Evolutionary conservation across 2,329 filamentous ascomycete genomes (phyloP).

Genomic region (Talaromyces sp.): DNA sequence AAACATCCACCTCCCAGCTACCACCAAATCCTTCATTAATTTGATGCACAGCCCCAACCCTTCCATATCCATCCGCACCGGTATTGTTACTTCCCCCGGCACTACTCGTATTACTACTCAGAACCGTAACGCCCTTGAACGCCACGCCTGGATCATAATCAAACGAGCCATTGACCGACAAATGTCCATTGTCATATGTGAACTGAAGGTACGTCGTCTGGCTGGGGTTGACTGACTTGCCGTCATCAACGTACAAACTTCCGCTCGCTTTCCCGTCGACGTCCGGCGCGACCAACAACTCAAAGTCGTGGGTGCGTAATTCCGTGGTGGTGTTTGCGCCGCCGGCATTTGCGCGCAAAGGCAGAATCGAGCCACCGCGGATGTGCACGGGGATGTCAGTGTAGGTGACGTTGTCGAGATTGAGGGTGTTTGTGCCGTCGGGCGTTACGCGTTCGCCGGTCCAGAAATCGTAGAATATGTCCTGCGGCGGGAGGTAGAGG

Average conservation of each 20-base stretch:
- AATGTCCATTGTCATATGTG: conserved; percentile 51
- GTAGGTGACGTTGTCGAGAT: conserved; percentile 44
- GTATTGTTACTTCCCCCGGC: background rate
- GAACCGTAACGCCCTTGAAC: conserved; percentile 33
- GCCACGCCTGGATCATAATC: conserved; percentile 26
- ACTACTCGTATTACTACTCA: conserved; percentile 41
- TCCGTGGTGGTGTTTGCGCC: conserved; percentile 59
- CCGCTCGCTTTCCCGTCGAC: conserved; percentile 61
- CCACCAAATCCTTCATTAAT: conserved; percentile 4
- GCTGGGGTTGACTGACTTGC: conserved; percentile 60
- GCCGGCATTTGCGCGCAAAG: conserved; percentile 45
- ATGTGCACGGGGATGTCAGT: conserved; percentile 61
- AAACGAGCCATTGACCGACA: conserved; percentile 30
- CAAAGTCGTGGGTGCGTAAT: conserved; percentile 61
- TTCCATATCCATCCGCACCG: conserved; percentile 1
- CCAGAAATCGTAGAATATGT: conserved; percentile 60
- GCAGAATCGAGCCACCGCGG: conserved; percentile 58
- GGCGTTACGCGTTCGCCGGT: conserved; percentile 48
- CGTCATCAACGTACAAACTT: conserved; percentile 73
- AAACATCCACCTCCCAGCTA: background rate
- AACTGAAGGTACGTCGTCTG: conserved; percentile 56
- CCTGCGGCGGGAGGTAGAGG: conserved; percentile 57
- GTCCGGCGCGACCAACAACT: conserved; percentile 65
- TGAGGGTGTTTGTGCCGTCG: conserved; percentile 43
- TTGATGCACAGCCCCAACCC: background rate